Conservation (phyloP, 2,329 filamentous ascomycete genomes). For the Nemania bipapillata region DNA sequence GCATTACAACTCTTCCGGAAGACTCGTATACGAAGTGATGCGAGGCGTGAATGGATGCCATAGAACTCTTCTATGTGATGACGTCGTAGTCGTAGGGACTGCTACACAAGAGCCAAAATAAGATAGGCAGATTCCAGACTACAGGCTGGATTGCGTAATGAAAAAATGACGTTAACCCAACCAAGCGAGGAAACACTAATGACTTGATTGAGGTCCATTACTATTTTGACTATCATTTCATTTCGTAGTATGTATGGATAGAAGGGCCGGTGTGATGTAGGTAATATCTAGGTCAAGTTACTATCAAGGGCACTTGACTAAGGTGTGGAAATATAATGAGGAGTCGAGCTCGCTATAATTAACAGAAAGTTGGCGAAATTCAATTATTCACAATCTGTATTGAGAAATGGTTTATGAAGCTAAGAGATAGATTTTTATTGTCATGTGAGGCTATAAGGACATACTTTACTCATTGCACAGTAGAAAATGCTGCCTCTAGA, state of each 20-base stretch:
- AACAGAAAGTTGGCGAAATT: no score
- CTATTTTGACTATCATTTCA: background rate
- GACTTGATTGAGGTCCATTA: background rate
- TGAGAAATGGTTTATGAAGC: no score
- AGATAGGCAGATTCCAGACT: constrained; percentile 37
- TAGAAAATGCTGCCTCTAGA: no score
- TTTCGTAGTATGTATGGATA: background rate
- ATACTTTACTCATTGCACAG: no score
- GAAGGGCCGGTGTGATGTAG: background rate
- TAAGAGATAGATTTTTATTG: no score
- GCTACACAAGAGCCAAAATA: constrained; percentile 23
- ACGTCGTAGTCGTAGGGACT: constrained; percentile 33
- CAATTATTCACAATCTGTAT: no score
- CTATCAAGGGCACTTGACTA: background rate
- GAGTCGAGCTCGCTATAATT: no score
- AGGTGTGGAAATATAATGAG: background rate
- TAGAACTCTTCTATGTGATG: constrained; percentile 30
- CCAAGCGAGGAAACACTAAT: background rate
- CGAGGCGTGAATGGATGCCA: constrained; percentile 39
- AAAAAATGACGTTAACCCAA: constrained; percentile 36
- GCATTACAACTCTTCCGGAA: constrained; percentile 33
- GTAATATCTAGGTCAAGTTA: background rate
- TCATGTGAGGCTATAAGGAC: no score
- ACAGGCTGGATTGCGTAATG: constrained; percentile 36
- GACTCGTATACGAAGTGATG: constrained; percentile 35